Percentiles rank a stretch among this genome's conserved stretches.
phyloP scores from a whole-genome alignment of 2,329 filamentous ascomycete species.

The Penicillium sp. region DNA sequence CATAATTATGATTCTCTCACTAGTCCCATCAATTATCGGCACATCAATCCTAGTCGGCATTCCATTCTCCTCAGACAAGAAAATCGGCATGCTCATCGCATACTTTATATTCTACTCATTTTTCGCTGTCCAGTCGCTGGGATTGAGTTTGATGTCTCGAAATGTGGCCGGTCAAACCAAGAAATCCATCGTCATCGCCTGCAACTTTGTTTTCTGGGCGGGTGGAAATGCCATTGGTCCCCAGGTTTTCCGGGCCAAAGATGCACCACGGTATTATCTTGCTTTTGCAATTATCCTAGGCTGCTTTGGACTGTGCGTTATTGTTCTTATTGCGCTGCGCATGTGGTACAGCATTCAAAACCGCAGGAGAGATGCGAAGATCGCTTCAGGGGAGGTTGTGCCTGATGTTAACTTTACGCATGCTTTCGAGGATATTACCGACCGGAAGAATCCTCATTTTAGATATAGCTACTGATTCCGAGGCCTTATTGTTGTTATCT shows the following conservation, averaged over 20 bases:
- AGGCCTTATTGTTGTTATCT: too few species aligned
- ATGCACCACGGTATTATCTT: slow-evolving; percentile 66
- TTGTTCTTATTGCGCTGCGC: slow-evolving; percentile 58
- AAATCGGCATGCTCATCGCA: slow-evolving; percentile 64
- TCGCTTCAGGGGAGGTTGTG: slow-evolving; percentile 43
- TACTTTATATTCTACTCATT: slow-evolving; percentile 77
- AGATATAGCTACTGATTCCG: slow-evolving; percentile 53
- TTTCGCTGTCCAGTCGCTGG: slow-evolving; percentile 69
- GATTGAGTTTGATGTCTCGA: slow-evolving; percentile 65
- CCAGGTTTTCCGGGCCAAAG: slow-evolving; percentile 63
- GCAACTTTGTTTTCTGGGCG: slow-evolving; percentile 70
- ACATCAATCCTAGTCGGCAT: slow-evolving; percentile 65
- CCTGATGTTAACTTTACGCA: slow-evolving; percentile 47
- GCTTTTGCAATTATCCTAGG: slow-evolving; percentile 69
- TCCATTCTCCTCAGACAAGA: slow-evolving; percentile 55
- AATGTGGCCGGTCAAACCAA: slow-evolving; percentile 74
- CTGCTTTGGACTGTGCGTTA: slow-evolving; percentile 62
- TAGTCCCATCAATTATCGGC: slow-evolving; percentile 58
- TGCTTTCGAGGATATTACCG: slow-evolving; percentile 64
- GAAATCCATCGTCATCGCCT: slow-evolving; percentile 66
- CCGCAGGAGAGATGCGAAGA: slow-evolving; percentile 54
- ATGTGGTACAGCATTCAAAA: slow-evolving; percentile 61
- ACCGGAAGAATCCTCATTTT: slow-evolving; percentile 61
- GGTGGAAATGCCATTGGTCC: slow-evolving; percentile 67
- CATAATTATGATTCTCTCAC: slow-evolving; percentile 65